Conservation (phyloP, 2,329 filamentous ascomycete species). For the Fusarium sp. region DNA sequence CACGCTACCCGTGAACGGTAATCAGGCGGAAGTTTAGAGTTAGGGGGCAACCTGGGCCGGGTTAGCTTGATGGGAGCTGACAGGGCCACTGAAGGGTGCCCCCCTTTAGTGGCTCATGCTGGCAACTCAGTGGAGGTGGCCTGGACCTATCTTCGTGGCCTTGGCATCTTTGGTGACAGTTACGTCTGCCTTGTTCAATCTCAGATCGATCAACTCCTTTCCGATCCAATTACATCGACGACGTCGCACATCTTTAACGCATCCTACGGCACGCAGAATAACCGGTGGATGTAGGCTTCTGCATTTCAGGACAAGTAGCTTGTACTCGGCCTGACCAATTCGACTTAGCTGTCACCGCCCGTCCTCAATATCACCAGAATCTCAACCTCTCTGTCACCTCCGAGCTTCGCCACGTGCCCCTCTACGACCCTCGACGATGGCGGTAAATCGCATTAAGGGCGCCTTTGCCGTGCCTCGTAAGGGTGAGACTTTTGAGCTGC, state of each 20-base stretch:
- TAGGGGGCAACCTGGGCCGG: conserved; percentile 21
- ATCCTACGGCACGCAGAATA: conserved; percentile 22
- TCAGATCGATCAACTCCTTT: conserved; percentile 33
- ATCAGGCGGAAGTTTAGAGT: conserved; percentile 44
- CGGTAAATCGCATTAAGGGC: conserved; percentile 94
- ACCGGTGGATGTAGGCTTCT: conserved; percentile 37
- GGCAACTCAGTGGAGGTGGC: conserved; percentile 22
- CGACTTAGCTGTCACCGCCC: conserved; percentile 41
- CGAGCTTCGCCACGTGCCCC: conserved; percentile 36
- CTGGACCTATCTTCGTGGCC: conserved; percentile 40
- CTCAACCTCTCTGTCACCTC: conserved; percentile 9
- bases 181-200: conserved; percentile 38
- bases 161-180: conserved; percentile 43
- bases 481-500: conserved; percentile 97
- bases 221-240: conserved; percentile 22
- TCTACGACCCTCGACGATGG: conserved; percentile 69
- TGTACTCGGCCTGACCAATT: conserved; percentile 26
- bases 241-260: conserved; percentile 22
- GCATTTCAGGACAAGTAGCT: conserved; percentile 26
- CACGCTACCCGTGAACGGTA: conserved; percentile 40
- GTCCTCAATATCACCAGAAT: conserved; percentile 7
- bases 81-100: conserved; percentile 17
- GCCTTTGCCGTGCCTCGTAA: conserved; percentile 94
- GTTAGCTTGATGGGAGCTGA: conserved; percentile 19
- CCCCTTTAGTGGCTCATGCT: conserved; percentile 18